phyloP scores from a whole-genome alignment of 2,329 filamentous ascomycete genomes.

The Mariannaea elegans region DNA sequence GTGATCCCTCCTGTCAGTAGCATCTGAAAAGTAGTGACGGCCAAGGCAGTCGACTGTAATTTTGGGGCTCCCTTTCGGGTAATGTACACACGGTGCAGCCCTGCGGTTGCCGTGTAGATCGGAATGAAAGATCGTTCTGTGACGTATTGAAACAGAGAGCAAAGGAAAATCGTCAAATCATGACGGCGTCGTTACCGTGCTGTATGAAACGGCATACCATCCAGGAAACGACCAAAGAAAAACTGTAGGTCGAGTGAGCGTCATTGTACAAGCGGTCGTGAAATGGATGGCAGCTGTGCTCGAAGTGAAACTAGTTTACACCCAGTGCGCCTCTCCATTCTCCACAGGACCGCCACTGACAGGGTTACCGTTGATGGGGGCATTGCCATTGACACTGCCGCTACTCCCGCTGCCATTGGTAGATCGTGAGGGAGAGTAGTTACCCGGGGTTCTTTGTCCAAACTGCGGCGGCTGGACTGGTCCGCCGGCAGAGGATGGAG shows the following conservation, averaged over 20 bases:
- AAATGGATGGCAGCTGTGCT: constrained; percentile 35
- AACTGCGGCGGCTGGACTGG: constrained; percentile 43
- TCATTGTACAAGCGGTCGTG: constrained; percentile 47
- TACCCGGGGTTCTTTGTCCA: constrained; percentile 38
- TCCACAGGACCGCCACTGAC: constrained; percentile 33
- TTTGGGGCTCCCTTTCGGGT: constrained; percentile 40
- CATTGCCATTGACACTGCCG: constrained; percentile 26
- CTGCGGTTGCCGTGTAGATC: constrained; percentile 41
- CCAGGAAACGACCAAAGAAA: constrained; percentile 33
- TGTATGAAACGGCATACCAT: constrained; percentile 42
- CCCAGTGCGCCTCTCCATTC: constrained; percentile 49
- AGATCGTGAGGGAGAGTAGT: constrained; percentile 37
- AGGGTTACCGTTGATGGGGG: constrained; percentile 5
- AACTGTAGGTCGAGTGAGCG: constrained; percentile 33
- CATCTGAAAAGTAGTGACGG: constrained; percentile 23
- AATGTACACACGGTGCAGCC: constrained; percentile 48
- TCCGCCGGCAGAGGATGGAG: constrained; percentile 34
- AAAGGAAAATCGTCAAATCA: constrained; percentile 53
- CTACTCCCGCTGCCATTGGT: constrained; percentile 38
- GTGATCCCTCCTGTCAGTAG: constrained; percentile 26
- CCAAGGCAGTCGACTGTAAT: constrained; percentile 33
- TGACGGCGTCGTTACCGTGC: constrained; percentile 49
- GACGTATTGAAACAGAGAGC: constrained; percentile 46
- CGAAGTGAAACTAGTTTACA: constrained; percentile 44
- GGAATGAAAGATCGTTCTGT: constrained; percentile 34